A percentile compares a stretch with the other conserved stretches of the same genome.
Conservation (phyloP, 1,139 yeast genomes). For the Meyerozyma smithsonii region DNA sequence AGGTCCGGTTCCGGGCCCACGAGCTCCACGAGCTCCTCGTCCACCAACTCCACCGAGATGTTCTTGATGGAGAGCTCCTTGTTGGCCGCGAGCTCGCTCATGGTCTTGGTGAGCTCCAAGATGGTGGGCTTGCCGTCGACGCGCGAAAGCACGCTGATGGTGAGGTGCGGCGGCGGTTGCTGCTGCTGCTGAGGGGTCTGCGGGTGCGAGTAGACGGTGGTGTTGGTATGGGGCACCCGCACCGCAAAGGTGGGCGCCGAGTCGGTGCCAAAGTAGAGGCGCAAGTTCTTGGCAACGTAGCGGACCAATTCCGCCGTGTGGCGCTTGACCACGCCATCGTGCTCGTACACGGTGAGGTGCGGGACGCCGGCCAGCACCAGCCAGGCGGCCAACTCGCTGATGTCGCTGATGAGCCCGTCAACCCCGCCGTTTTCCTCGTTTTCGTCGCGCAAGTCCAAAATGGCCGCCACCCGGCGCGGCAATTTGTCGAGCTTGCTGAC, state of each 20-base stretch:
- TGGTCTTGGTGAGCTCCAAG: slow-evolving; percentile 80
- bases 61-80: slow-evolving; percentile 63
- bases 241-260: slow-evolving; percentile 58
- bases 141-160: slow-evolving; percentile 61
- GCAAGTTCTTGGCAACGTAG: slow-evolving; percentile 56
- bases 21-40: slow-evolving; percentile 66
- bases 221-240: slow-evolving; percentile 58
- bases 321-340: slow-evolving; percentile 60
- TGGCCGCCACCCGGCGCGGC: slow-evolving; percentile 72
- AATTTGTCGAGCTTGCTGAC: slow-evolving; percentile 66
- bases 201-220: slow-evolving; percentile 29
- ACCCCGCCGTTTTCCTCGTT: slow-evolving; percentile 86
- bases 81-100: slow-evolving; percentile 68
- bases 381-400: slow-evolving; percentile 84
- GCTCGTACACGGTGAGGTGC: slow-evolving; percentile 71
- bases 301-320: slow-evolving; percentile 54
- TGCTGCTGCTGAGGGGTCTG: too few species aligned
- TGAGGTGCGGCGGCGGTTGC: slow-evolving; percentile 42
- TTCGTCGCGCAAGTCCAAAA: slow-evolving; percentile 65
- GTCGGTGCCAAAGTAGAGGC: slow-evolving; percentile 70
- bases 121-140: slow-evolving; percentile 89
- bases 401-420: slow-evolving; percentile 73
- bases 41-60: slow-evolving; percentile 68
- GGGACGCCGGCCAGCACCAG: slow-evolving; percentile 79
- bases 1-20: slow-evolving; percentile 92